Percentiles rank a stretch among this genome's conserved stretches.
Evolutionary conservation across 495 filamentous ascomycete species (phyloP).

Genomic region (Hamigera avellanea): DNA sequence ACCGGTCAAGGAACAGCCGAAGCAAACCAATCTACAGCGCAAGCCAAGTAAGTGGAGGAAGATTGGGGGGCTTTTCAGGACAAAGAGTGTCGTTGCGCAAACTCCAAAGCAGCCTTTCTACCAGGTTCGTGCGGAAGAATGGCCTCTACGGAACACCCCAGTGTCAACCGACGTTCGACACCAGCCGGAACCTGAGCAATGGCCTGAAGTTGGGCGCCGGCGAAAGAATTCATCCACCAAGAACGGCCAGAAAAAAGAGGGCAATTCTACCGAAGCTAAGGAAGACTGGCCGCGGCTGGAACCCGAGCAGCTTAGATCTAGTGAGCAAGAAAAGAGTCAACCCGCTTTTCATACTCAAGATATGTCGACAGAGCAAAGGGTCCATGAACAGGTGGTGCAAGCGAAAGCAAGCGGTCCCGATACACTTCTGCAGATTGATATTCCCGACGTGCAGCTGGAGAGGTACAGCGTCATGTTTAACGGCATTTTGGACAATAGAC

Average conservation of each 20-base stretch:
- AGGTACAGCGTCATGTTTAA: conserved; percentile 94
- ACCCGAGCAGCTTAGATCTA: background rate
- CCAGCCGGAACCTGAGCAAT: background rate
- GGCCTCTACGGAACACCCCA: conserved; percentile 5
- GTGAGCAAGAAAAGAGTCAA: too few relatives aligned
- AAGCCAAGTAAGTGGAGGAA: conserved; percentile 48
- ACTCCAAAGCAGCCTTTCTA: conserved; percentile 16
- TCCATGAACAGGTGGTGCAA: conserved; percentile 1
- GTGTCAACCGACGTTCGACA: background rate
- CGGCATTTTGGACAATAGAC: conserved; percentile 46
- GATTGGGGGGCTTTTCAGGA: conserved; percentile 39
- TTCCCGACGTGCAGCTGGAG: conserved; percentile 72
- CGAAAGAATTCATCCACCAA: background rate
- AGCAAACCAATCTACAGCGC: conserved; percentile 15
- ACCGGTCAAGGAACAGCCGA: conserved; percentile 6
- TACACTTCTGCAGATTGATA: conserved; percentile 57
- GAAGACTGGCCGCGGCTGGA: background rate
- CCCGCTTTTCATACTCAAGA: background rate
- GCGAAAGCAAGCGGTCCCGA: conserved; percentile 4
- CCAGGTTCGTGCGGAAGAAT: conserved; percentile 12
- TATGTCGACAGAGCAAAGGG: background rate
- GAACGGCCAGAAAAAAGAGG: too few relatives aligned
- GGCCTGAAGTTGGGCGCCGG: background rate
- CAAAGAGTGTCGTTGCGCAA: conserved; percentile 25
- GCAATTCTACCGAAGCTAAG: background rate